Percentiles rank a stretch among this genome's conserved stretches.
These are phyloP conservation scores for Discostella pseudostelligera DNA, from an alignment of 108 stramenopile genomes.

Conservation along the genomic window DNA sequence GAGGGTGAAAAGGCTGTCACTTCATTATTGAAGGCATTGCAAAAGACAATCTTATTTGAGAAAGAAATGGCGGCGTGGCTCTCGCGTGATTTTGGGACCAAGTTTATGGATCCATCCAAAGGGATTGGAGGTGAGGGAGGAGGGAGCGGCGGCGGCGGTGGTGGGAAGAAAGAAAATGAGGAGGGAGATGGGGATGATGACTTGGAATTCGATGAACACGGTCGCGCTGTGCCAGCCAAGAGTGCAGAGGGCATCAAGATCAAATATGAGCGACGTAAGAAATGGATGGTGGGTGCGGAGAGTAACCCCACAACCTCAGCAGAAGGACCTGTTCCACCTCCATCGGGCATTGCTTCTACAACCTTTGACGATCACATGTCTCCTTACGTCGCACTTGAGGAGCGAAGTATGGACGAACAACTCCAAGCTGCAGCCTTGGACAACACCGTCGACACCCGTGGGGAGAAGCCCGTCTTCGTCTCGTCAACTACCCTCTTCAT, in stretches of 20 bases:
- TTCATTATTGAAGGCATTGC: conserved; percentile 89
- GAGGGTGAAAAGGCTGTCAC: conserved; percentile 81
- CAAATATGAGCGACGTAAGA: conserved; percentile 55
- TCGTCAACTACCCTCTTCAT: conserved; percentile 92
- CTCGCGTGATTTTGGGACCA: conserved; percentile 66
- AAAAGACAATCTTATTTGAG: conserved; percentile 94
- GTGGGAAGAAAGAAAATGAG: conserved; percentile 19
- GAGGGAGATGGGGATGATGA: conserved; percentile 37
- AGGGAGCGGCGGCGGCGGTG: conserved; percentile 6
- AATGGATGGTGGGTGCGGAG: conserved; percentile 21
- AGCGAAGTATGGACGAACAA: conserved; percentile 90
- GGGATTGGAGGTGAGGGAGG: not conserved
- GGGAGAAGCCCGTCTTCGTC: conserved; percentile 91
- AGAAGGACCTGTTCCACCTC: conserved; percentile 55
- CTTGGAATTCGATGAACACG: conserved; percentile 53
- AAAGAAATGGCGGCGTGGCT: conserved; percentile 89
- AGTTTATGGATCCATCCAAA: conserved; percentile 36
- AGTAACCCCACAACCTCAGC: conserved; percentile 31
- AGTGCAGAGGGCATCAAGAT: conserved; percentile 68
- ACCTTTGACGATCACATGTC: conserved; percentile 97
- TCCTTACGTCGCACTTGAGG: conserved; percentile 92
- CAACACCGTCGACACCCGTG: conserved; percentile 86
- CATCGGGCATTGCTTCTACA: conserved; percentile 79
- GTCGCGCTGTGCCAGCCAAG: conserved; percentile 49
- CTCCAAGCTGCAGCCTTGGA: conserved; percentile 67